phyloP scores from a whole-genome alignment of 805 yeast species.

The Huiozyma sinensis region DNA sequence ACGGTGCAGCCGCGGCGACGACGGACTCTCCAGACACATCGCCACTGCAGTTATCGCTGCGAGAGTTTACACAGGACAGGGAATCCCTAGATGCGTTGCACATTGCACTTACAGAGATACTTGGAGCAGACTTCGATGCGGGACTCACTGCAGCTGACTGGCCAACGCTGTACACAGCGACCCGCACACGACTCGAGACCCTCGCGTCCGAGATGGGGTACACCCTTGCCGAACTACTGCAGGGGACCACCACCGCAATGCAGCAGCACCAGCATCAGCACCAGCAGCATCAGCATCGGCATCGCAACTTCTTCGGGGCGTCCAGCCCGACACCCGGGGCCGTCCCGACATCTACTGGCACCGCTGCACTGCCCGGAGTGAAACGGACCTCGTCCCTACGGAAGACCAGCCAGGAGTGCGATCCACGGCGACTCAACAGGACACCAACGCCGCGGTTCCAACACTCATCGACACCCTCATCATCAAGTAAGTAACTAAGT shows the following conservation, averaged over 20 bases:
- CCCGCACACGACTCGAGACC: not conserved
- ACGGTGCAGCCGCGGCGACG: not conserved
- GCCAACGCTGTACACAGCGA: not conserved
- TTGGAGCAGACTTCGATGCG: not conserved
- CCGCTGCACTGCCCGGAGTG: not conserved
- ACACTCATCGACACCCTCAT: not conserved
- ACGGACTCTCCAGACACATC: not conserved
- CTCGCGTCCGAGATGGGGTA: not conserved
- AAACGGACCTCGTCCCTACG: not conserved
- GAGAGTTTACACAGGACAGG: not conserved
- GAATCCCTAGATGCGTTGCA: not conserved
- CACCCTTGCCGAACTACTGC: not conserved
- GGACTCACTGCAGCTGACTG: not conserved
- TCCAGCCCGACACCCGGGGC: not conserved
- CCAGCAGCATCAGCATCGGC: not conserved
- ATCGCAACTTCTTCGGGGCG: not conserved
- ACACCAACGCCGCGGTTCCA: not conserved
- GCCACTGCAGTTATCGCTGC: not conserved
- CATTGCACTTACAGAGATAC: not conserved
- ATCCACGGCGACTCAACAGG: not conserved
- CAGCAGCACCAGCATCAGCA: not conserved
- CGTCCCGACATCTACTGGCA: no score
- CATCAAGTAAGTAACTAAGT: not conserved
- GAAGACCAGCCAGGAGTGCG: not conserved
- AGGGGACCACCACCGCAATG: not conserved